Evolutionary conservation across 495 filamentous ascomycete genomes (phyloP), one percentile per base, ranked within the genome.

Genomic region (Beverwykella pulmonaria): DNA sequence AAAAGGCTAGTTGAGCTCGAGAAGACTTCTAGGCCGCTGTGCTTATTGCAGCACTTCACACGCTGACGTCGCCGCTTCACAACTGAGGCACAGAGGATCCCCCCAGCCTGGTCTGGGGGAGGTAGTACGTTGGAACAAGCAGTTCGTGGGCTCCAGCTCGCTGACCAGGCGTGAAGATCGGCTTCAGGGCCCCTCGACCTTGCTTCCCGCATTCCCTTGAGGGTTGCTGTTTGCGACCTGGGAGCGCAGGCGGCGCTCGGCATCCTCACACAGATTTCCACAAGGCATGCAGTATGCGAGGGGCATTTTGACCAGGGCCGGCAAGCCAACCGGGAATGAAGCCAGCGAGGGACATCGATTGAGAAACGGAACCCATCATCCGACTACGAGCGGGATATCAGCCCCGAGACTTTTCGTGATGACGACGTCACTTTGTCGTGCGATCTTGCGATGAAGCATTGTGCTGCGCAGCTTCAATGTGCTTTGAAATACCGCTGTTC

Each of bases 201-300:
- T 62, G 70, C 70, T 72, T 72, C 70, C 70, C 70, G 70, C 55
- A 26, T 41, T 63, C 44, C 66, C 70, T 69, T 69, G 66, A 69
- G 66, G 70, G 70, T 69, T 36, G 49, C 49, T 25, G 58, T 22
- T n/a, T 50, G 10, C 58, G 56, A 59, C 70, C 65, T 69, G 66
- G 70, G 61, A 61, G 54, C 48, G 47, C 59, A 60, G 58, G 53
- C 63, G 39, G 59, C 49, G 58, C 58, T 41, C 56, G 46, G 49
- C 63, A 64, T 22, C 32, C 50, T 27, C 57, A 10, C 59, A 63
- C 50, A 32, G 60, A 54, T 62, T 52, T 58, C 59, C 60, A 30
- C 49, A 52, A 53, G 54, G 55, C 55, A 34, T 26, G 53, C 36
- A 60, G 15, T 19, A 54, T 46, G 54, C 26, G 48, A 53, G 49